phyloP scores from a whole-genome alignment of 192 early-diverging fungal species.

The Kickxella alabastrina region DNA sequence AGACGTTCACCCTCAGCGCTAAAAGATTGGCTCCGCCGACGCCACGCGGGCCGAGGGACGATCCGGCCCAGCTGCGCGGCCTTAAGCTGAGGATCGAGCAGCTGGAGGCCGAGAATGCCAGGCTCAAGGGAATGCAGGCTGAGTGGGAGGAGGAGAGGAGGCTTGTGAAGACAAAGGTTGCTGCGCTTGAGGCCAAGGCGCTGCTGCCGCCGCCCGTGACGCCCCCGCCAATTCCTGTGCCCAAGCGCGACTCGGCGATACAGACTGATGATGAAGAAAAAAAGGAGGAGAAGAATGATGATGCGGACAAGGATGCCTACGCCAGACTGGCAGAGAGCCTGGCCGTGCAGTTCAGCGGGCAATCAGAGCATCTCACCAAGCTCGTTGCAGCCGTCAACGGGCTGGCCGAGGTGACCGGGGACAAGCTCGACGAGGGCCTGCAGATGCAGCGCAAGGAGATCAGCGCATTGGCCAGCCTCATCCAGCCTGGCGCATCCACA shows the following conservation, averaged over 20 bases:
- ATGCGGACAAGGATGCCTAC: neutral
- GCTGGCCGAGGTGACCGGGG: slow-evolving; percentile 11
- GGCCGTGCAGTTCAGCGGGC: slow-evolving; percentile 22
- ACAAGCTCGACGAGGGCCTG: slow-evolving; percentile 19
- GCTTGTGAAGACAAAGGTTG: slow-evolving; percentile 14
- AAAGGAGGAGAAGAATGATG: neutral
- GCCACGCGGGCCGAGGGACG: slow-evolving; percentile 35
- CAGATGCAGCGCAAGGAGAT: slow-evolving; percentile 32
- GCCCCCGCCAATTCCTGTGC: slow-evolving; percentile 9
- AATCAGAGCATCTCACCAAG: slow-evolving; percentile 18
- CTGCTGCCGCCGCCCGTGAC: slow-evolving; percentile 9
- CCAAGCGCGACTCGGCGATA: slow-evolving; percentile 30
- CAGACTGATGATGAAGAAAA: slow-evolving; percentile 18
- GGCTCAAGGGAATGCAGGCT: slow-evolving; percentile 15
- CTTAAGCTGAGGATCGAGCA: slow-evolving; percentile 27
- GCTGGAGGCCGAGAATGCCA: slow-evolving; percentile 19
- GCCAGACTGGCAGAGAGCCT: slow-evolving; percentile 8
- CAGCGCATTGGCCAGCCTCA: slow-evolving; percentile 8
- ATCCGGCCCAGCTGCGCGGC: slow-evolving; percentile 21
- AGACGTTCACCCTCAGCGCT: slow-evolving; percentile 6
- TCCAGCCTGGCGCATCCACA: slow-evolving; percentile 3
- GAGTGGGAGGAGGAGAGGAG: slow-evolving; percentile 36
- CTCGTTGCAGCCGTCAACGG: slow-evolving; percentile 20
- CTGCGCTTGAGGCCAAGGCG: slow-evolving; percentile 18
- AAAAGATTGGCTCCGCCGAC: slow-evolving; percentile 2